These are phyloP conservation scores for Nemania abortiva DNA, from an alignment of 2,329 filamentous ascomycete genomes.

Conservation along the genomic window DNA sequence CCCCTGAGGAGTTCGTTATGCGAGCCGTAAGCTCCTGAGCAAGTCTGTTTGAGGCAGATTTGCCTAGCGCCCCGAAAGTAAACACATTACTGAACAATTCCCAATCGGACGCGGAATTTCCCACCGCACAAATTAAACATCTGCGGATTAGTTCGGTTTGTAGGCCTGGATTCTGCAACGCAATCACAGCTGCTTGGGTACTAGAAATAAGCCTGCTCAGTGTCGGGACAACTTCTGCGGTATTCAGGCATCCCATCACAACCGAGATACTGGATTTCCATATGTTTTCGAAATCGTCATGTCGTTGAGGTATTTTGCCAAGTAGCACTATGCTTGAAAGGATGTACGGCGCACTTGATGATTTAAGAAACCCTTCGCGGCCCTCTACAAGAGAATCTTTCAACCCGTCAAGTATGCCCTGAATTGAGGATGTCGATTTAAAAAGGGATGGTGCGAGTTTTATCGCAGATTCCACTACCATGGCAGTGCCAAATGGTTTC, in stretches of 20 bases:
- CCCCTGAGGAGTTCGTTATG: conserved; percentile 41
- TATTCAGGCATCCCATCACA: conserved; percentile 54
- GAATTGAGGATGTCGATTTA: conserved; percentile 44
- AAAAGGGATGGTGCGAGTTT: conserved; percentile 60
- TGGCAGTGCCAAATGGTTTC: conserved; percentile 68
- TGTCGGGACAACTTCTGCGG: conserved; percentile 49
- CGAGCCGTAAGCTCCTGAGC: conserved; percentile 50
- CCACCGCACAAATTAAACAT: conserved; percentile 56
- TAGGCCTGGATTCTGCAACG: conserved; percentile 56
- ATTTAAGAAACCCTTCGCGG: conserved; percentile 70
- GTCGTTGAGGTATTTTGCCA: conserved; percentile 57
- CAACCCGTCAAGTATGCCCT: conserved; percentile 59
- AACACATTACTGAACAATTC: conserved; percentile 64
- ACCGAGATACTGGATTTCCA: conserved; percentile 61
- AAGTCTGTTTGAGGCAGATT: conserved; percentile 52
- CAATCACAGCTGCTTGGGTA: conserved; percentile 54
- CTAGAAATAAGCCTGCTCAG: conserved; percentile 63
- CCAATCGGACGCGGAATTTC: conserved; percentile 53
- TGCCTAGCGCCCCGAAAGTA: conserved; percentile 56
- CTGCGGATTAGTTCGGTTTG: conserved; percentile 62
- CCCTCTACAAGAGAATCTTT: conserved; percentile 65
- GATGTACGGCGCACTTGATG: conserved; percentile 75
- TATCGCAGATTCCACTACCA: conserved; percentile 58
- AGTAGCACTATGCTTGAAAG: conserved; percentile 73
- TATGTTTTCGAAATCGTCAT: conserved; percentile 54